Base-by-base conservation (phyloP, 805 yeast species). In the Nakazawaea siamensis region DNA sequence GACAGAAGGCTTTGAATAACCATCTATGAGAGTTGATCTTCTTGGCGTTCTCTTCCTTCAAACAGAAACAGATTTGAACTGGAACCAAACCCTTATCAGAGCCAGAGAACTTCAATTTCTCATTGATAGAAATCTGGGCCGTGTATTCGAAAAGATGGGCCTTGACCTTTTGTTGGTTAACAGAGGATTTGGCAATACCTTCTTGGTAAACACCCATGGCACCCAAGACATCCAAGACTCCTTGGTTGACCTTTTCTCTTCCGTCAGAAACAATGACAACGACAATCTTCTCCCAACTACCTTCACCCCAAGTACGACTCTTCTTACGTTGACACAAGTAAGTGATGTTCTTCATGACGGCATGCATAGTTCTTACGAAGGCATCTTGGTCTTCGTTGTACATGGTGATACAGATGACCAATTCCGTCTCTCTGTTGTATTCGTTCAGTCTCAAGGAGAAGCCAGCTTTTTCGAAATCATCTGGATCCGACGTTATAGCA, bases 121-220 rank as follows among this genome's bases (percentile, higher is more conserved):
- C 80, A 52, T 94, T 94, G 40, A 92, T 73, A 2, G 97, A 84
- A 6, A 92, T 80, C 54, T 94, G 98, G 0, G 98, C 84, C 4
- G 98, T 88, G 55, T 92, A 84, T 60, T 92, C 99, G 54, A 90
- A 92, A 38, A 92, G 61, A 61, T 92, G 99, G 0, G 97, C 94
- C 51, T 80, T 77, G 24, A 94, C 99, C 37, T 80, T 82, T 50
- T 85, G 82, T 48, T 85, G 84, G 56, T 92, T 92, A 38, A 92
- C 98, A 42, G 70, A 80, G 24, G 94, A 90, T 54, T 94, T 82
- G 32, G 99, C 96, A 57, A 92, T 85, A 32, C 95, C 97, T 43
- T 90, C 97, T 56, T 92, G 99, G 56, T 86, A 92, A 31, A 92
- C 84, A 47, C 99, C 99, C 60, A 94, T 77, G 0, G 97, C 95